Evolutionary conservation across 1,139 yeast species (phyloP).

Genomic region (Candida albicans): DNA sequence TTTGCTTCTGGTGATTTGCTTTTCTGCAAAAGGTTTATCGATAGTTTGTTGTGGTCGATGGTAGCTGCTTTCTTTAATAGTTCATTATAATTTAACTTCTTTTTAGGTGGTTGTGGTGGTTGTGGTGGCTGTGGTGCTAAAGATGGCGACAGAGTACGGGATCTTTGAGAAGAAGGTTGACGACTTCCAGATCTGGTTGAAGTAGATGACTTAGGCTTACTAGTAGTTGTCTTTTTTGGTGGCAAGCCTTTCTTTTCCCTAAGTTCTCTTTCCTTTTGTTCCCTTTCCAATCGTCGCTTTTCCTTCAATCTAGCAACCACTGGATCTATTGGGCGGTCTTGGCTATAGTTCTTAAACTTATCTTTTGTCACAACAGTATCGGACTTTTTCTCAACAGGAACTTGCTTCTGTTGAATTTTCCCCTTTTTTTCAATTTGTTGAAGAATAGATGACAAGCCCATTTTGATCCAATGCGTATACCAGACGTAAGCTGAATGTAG

Average conservation of each 20-base stretch:
- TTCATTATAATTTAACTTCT: slow-evolving; percentile 63
- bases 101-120: slow-evolving; percentile 18
- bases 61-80: slow-evolving; percentile 71
- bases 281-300: slow-evolving; percentile 56
- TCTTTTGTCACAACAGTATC: background rate
- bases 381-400: background rate
- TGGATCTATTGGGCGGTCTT: slow-evolving; percentile 39
- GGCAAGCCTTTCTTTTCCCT: slow-evolving; percentile 36
- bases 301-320: slow-evolving; percentile 65
- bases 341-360: slow-evolving; percentile 6
- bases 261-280: slow-evolving; percentile 38
- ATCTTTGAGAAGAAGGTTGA: slow-evolving; percentile 3
- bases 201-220: slow-evolving; percentile 5
- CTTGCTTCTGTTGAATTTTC: slow-evolving; percentile 15
- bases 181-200: too few relatives aligned
- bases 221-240: slow-evolving; percentile 18
- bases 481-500: too few relatives aligned
- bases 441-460: slow-evolving; percentile 23
- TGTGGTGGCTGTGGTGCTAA: slow-evolving; percentile 5
- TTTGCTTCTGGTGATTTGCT: slow-evolving; percentile 30
- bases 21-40: slow-evolving; percentile 36
- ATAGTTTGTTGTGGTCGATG: slow-evolving; percentile 45
- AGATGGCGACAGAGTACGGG: slow-evolving; percentile 3
- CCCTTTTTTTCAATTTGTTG: slow-evolving; percentile 36
- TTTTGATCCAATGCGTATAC: slow-evolving; percentile 5